Evolutionary conservation across 2,329 filamentous ascomycete genomes (phyloP).

Genomic region (Pyrenophora graminea): DNA sequence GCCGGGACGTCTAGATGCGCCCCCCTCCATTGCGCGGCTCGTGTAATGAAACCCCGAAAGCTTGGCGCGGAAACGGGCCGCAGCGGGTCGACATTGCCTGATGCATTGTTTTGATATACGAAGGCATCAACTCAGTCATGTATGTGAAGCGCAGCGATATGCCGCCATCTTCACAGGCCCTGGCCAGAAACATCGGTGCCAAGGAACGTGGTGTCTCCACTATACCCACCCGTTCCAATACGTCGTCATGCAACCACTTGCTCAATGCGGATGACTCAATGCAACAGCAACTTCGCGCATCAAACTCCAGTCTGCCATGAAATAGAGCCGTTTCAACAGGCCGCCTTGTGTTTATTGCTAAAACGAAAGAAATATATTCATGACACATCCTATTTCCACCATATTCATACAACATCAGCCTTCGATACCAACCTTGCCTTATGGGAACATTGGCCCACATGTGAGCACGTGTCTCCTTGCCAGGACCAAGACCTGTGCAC

Average conservation of each 20-base stretch:
- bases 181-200: too few species aligned
- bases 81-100: slow-evolving; percentile 1
- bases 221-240: not conserved
- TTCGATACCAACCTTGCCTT: not conserved
- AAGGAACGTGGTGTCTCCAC: not conserved
- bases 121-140: not conserved
- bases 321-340: too few species aligned
- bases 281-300: not conserved
- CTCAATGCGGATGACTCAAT: not conserved
- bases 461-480: slow-evolving; percentile 43
- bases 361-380: too few species aligned
- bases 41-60: slow-evolving; percentile 18
- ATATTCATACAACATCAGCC: not conserved
- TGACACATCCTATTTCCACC: not conserved
- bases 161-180: too few species aligned
- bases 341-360: too few species aligned
- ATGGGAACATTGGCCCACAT: slow-evolving; percentile 44
- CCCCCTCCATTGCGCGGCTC: slow-evolving; percentile 8
- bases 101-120: not conserved
- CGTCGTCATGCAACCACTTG: slow-evolving; percentile 3
- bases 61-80: slow-evolving; percentile 18
- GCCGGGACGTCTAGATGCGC: slow-evolving; percentile 6
- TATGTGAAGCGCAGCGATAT: not conserved
- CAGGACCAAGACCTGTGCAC: slow-evolving; percentile 42
- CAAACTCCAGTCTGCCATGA: not conserved